A percentile compares a stretch with the other conserved stretches of the same genome.
These are phyloP conservation scores for Nepenthes alata DNA, from an alignment of 179 eudicot species.

Conservation along the genomic window DNA sequence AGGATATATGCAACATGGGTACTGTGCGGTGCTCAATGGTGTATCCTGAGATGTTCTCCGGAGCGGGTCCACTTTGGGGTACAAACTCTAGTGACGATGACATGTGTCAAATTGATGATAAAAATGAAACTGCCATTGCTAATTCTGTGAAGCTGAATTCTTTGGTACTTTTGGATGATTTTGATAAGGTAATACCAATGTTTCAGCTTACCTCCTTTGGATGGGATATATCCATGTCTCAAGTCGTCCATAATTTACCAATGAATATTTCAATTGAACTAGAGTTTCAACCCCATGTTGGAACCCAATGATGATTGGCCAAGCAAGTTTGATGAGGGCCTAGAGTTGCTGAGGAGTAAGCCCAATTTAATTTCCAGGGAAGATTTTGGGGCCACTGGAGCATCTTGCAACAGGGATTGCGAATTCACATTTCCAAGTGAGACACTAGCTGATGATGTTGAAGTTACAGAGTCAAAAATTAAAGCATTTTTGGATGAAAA, in stretches of 20 bases:
- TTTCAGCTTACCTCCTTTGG: not conserved
- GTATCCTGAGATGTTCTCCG: conserved; percentile 28
- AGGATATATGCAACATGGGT: conserved; percentile 45
- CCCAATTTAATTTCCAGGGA: conserved; percentile 13
- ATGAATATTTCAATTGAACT: conserved; percentile 5
- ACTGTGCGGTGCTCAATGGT: conserved; percentile 39
- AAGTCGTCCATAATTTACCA: conserved; percentile 6
- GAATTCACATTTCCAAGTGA: conserved; percentile 51
- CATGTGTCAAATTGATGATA: conserved; percentile 62
- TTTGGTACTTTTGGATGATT: conserved; percentile 20
- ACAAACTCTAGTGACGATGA: conserved; percentile 46
- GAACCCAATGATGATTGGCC: conserved; percentile 62
- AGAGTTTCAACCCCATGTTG: conserved; percentile 72
- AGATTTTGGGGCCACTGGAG: conserved; percentile 18
- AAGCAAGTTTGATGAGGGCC: conserved; percentile 39
- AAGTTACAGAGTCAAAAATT: conserved; percentile 60
- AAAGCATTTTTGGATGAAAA: conserved; percentile 67
- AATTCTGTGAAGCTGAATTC: conserved; percentile 20
- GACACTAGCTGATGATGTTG: conserved; percentile 48
- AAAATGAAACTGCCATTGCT: conserved; percentile 18
- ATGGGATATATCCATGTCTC: not conserved
- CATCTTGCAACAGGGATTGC: conserved; percentile 21
- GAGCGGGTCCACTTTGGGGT: conserved; percentile 24
- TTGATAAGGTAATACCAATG: conserved; percentile 28
- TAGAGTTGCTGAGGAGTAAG: conserved; percentile 22